Base-by-base conservation (phyloP, 2,329 filamentous ascomycete genomes). In the Aspergillus quadrilineatus region DNA sequence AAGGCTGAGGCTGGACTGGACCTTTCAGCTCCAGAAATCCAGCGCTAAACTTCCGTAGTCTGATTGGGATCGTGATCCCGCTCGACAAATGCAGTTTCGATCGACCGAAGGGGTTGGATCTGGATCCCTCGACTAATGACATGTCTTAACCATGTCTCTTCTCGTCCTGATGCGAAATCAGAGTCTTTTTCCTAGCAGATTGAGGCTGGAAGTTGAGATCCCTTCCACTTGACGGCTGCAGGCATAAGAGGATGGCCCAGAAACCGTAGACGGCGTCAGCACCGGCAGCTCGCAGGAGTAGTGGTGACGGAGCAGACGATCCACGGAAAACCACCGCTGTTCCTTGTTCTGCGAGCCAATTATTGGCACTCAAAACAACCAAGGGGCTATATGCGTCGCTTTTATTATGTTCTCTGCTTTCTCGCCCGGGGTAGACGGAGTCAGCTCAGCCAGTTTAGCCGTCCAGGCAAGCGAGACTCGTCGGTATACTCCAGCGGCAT, bases 271-370 rank as follows among this genome's bases (percentile, higher is more conserved):
- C 34, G 50, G 59, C 48, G 57, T 58, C 60, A 63, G 57, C 58
- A 56, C 44, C 57, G 47, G 48, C 56, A 54, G 43, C 47, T 51
- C 56, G 54, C 44, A 47, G 44, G 15, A 43, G 51, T 55, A 43
- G 53, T 48, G 53, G 54, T 44, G 60, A 62, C 59, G 57, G 57
- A 58, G 57, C 53, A 54, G 56, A 49, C 53, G 60, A 63, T 62
- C 61, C 61, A 63, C 56, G 60, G 61, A 63, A 59, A 43, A 54
- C 56, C 56, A 55, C 58, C 46, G 60, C 52, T 55, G 58, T 63
- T 62, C 60, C 62, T 61, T 63, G 60, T 61, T 55, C 55, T 54
- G 22, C 50, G 55, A 60, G 48, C 56, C 54, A 60, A 60, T 61
- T 39, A 57, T 51, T 55, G 58, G 50, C 39, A 30, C 43, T 28